A percentile compares a stretch with the other conserved stretches of the same genome.
phyloP scores from a whole-genome alignment of 2,329 filamentous ascomycete genomes.

The Alternaria ventricosa region DNA sequence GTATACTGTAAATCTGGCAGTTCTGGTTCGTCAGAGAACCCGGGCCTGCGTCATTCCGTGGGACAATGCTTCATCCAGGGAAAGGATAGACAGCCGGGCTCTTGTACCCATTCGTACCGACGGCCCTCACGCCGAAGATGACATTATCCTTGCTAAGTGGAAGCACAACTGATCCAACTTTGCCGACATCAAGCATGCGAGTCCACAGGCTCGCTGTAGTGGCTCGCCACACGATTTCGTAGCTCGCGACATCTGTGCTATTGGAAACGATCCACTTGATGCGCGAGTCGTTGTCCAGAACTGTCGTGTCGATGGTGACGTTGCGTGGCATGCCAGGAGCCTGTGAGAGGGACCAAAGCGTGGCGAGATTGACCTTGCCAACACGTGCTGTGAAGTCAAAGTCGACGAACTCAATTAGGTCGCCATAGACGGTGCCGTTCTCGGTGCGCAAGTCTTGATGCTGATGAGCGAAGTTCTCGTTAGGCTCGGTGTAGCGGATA shows the following conservation, averaged over 20 bases:
- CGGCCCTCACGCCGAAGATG: conserved; percentile 62
- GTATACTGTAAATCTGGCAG: neutral
- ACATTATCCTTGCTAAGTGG: conserved; percentile 64
- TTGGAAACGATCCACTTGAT: conserved; percentile 57
- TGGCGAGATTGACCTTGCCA: conserved; percentile 61
- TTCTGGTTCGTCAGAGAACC: neutral
- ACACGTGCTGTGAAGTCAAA: conserved; percentile 62
- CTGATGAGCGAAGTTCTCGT: conserved; percentile 64
- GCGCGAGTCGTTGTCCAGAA: conserved; percentile 58
- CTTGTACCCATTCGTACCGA: conserved; percentile 59
- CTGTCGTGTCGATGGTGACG: conserved; percentile 57
- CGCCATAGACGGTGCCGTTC: conserved; percentile 62
- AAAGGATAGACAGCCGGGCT: conserved; percentile 57
- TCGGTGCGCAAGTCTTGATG: conserved; percentile 62
- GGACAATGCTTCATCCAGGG: conserved; percentile 29
- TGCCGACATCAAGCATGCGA: conserved; percentile 57
- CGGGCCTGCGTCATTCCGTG: neutral
- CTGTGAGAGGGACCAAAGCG: conserved; percentile 61
- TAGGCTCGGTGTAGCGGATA: conserved; percentile 64
- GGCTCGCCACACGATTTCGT: conserved; percentile 64
- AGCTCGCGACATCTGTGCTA: conserved; percentile 53
- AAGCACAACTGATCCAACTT: conserved; percentile 55
- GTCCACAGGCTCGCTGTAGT: conserved; percentile 61
- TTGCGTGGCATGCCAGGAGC: conserved; percentile 59
- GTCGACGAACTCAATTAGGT: conserved; percentile 64